phyloP scores from a whole-genome alignment of 768 basidiomycete genomes.

The Leccinum subgranulosum region DNA sequence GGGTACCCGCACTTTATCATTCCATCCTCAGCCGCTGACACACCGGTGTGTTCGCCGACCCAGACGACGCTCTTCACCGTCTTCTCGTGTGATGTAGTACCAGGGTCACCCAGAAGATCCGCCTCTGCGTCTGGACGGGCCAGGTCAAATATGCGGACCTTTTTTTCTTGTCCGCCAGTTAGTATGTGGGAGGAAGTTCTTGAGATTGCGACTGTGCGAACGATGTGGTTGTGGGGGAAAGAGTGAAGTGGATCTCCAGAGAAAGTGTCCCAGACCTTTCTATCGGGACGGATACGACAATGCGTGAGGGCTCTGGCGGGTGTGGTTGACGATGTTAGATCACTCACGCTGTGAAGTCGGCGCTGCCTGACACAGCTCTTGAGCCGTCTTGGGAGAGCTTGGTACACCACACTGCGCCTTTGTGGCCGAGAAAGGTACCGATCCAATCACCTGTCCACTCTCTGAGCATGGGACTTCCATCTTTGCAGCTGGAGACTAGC shows the following conservation, averaged over 20 bases:
- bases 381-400: constrained; percentile 86
- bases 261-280: constrained; percentile 96
- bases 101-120: constrained; percentile 65
- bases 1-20: constrained; percentile 65
- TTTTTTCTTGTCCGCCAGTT: constrained; percentile 97
- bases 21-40: constrained; percentile 91
- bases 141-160: constrained; percentile 92
- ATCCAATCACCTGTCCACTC: constrained; percentile 99
- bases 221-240: constrained; percentile 98
- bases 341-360: constrained; percentile 95
- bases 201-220: constrained; percentile 89
- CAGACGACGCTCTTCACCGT: constrained; percentile 92
- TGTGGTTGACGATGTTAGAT: background rate
- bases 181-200: constrained; percentile 66
- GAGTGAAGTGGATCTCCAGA: constrained; percentile 85
- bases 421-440: constrained; percentile 86
- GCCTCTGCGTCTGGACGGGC: constrained; percentile 83
- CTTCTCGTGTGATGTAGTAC: constrained; percentile 73
- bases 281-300: constrained; percentile 31
- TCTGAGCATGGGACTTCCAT: constrained; percentile 96
- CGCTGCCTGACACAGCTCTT: constrained; percentile 87
- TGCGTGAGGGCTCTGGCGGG: constrained; percentile 1
- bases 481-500: constrained; percentile 96
- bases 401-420: constrained; percentile 96
- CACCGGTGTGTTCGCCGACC: constrained; percentile 84